Evolutionary conservation across 208 protist species (phyloP).

Genomic region (Acanthamoeba healyi): DNA sequence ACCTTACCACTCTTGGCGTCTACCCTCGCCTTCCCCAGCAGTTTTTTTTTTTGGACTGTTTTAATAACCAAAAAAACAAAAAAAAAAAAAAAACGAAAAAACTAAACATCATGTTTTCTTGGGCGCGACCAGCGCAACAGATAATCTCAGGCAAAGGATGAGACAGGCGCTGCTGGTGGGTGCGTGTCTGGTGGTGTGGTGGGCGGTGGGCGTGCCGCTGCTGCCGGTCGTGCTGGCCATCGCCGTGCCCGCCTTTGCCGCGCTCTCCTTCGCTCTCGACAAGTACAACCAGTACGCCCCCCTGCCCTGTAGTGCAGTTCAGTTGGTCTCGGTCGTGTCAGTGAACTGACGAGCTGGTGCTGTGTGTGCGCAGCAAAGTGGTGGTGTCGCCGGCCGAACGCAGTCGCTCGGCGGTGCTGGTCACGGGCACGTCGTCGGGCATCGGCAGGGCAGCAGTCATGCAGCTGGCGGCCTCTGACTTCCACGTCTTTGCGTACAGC

Average conservation of each 20-base stretch:
- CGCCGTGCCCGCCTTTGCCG: not conserved
- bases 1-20: conserved; percentile 81
- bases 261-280: not conserved
- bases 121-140: too few relatives aligned
- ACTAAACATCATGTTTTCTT: too few relatives aligned
- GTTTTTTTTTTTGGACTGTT: too few relatives aligned
- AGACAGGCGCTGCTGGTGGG: conserved; percentile 42
- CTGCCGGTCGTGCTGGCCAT: not conserved
- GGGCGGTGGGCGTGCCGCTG: conserved; percentile 19
- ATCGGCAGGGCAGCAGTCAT: not conserved
- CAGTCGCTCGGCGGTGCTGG: conserved; percentile 6
- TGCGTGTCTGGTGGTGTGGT: not conserved
- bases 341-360: too few relatives aligned
- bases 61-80: too few relatives aligned
- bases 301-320: not conserved
- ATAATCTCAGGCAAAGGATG: conserved; percentile 2
- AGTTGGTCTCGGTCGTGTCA: too few relatives aligned
- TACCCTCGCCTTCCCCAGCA: conserved; percentile 92
- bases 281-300: conserved; percentile 18
- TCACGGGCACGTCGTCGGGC: conserved; percentile 41
- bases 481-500: conserved; percentile 4
- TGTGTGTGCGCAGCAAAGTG: not conserved
- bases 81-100: too few relatives aligned
- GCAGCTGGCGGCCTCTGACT: not conserved
- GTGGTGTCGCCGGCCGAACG: conserved; percentile 6